Conservation (phyloP, 2,329 filamentous ascomycete genomes). For the Penicillium sp. region DNA sequence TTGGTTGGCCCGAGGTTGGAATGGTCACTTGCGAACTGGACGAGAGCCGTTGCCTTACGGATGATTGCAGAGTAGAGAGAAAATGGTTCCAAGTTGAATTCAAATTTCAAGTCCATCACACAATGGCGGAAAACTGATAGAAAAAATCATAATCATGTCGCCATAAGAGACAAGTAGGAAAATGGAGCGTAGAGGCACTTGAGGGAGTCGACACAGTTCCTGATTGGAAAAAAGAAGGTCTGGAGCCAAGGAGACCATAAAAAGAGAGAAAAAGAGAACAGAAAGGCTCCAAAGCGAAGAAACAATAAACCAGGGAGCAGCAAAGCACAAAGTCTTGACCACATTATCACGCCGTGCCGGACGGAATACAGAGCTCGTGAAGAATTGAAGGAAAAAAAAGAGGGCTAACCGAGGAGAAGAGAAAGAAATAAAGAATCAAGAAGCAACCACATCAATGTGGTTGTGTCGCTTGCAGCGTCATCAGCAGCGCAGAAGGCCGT, state of each 20-base stretch:
- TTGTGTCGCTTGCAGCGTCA: conserved; percentile 22
- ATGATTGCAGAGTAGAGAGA: background rate
- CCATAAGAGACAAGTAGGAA: conserved; percentile 29
- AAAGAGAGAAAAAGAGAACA: conserved; percentile 11
- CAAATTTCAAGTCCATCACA: conserved; percentile 1
- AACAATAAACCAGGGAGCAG: conserved; percentile 10
- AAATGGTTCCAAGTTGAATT: background rate
- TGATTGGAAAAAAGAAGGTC: conserved; percentile 10
- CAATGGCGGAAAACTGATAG: conserved; percentile 9
- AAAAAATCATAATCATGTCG: conserved; percentile 31
- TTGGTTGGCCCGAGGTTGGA: background rate
- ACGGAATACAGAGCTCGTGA: conserved; percentile 23
- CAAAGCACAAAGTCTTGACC: conserved; percentile 17
- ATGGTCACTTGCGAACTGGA: background rate
- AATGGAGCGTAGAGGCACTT: conserved; percentile 6
- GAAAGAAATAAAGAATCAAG: conserved; percentile 7
- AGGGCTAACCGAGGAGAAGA: conserved; percentile 7
- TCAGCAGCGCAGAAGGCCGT: conserved; percentile 12
- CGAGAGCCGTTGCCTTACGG: background rate
- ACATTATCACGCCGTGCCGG: conserved; percentile 25
- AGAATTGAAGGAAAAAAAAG: conserved; percentile 15
- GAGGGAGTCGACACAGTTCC: conserved; percentile 17
- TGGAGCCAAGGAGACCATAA: conserved; percentile 8
- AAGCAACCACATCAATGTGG: conserved; percentile 21
- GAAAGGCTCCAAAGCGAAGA: conserved; percentile 1